Conservation (phyloP, 805 yeast species). For the Metschnikowia orientalis region DNA sequence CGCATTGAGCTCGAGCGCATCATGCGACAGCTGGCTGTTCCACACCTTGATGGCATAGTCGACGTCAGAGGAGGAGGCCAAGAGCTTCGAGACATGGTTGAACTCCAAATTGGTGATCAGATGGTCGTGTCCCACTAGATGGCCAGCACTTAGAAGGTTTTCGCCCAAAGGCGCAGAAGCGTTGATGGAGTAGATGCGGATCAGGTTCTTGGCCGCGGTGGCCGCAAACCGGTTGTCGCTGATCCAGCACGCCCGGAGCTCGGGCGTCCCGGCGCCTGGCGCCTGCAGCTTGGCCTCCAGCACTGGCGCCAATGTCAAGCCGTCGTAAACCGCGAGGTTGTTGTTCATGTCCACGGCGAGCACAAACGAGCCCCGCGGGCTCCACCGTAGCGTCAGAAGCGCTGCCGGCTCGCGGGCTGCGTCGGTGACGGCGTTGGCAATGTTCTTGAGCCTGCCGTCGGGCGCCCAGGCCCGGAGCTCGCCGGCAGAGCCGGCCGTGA, state of each 20-base stretch:
- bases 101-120: constrained; percentile 55
- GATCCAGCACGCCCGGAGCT: constrained; percentile 67
- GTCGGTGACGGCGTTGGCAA: constrained; percentile 25
- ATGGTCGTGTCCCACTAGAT: constrained; percentile 57
- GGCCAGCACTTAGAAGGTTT: constrained; percentile 27
- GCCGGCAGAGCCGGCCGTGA: constrained; percentile 66
- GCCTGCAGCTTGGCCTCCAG: constrained; percentile 23
- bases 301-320: constrained; percentile 34
- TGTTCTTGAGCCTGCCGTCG: constrained; percentile 59
- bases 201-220: constrained; percentile 55
- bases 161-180: constrained; percentile 8
- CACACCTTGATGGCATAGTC: constrained; percentile 72
- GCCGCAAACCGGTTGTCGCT: constrained; percentile 63
- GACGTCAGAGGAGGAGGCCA: constrained; percentile 69
- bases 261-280: constrained; percentile 4
- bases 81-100: constrained; percentile 45
- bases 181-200: constrained; percentile 48
- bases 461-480: constrained; percentile 76
- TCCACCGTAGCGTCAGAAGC: constrained; percentile 59
- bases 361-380: constrained; percentile 47
- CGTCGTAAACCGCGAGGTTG: constrained; percentile 60
- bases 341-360: constrained; percentile 52
- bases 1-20: constrained; percentile 35
- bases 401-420: constrained; percentile 26
- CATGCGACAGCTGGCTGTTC: constrained; percentile 59